phyloP scores from a whole-genome alignment of 2,329 filamentous ascomycete genomes.

The Fusarium protoensiforme region DNA sequence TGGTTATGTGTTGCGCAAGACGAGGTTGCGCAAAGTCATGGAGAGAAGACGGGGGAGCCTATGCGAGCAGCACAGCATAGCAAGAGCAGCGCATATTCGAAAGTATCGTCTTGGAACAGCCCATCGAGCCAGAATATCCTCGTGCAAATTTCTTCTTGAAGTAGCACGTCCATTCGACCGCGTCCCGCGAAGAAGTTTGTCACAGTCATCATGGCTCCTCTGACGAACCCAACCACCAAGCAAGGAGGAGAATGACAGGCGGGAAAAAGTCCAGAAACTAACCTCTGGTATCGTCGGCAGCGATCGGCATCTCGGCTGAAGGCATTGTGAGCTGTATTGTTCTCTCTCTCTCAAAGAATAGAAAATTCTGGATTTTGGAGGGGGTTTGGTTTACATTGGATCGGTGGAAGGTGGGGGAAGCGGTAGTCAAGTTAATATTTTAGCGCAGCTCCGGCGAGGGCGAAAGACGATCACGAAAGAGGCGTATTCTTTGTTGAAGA shows the following conservation, averaged over 20 bases:
- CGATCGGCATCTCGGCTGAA: conserved; percentile 54
- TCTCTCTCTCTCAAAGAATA: conserved; percentile 6
- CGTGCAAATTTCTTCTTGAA: background rate
- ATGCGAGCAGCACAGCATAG: background rate
- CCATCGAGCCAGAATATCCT: background rate
- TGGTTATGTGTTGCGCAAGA: background rate
- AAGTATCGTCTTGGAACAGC: background rate
- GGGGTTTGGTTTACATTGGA: conserved; percentile 25
- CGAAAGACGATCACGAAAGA: conserved; percentile 20
- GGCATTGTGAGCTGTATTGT: conserved; percentile 45
- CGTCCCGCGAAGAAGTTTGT: background rate
- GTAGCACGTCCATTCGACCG: background rate
- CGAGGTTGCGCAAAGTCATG: background rate
- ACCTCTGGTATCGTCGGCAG: conserved; percentile 59
- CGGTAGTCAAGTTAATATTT: conserved; percentile 11
- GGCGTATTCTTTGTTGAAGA: conserved; percentile 8
- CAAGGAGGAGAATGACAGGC: background rate
- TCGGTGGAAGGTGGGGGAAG: conserved; percentile 14
- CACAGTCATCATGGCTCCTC: conserved; percentile 18
- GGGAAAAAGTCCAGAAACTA: conserved; percentile 36
- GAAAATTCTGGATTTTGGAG: conserved; percentile 31
- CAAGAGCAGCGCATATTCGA: background rate
- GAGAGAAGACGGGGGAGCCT: background rate
- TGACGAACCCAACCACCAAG: background rate
- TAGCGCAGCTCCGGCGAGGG: conserved; percentile 22